Base-by-base conservation (phyloP, 2,329 filamentous ascomycete genomes). In the Westerdykella aurantiaca region DNA sequence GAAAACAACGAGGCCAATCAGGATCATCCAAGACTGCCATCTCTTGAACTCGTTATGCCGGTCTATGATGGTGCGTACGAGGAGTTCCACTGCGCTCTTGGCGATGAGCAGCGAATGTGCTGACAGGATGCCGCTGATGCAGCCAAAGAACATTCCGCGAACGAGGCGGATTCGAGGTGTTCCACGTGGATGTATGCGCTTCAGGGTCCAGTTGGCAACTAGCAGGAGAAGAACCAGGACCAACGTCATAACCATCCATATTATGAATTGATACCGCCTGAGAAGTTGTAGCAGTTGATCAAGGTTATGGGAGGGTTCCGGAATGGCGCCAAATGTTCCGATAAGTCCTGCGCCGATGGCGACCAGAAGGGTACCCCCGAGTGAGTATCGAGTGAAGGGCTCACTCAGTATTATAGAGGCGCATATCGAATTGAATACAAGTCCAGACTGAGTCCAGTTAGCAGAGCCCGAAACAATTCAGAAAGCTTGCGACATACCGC, bases 401-500 rank as follows among this genome's bases (percentile, higher is more conserved):
- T 98, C 91, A 60, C 86, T 84, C 38, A 98, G 79, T 59, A 97
- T 88, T 45, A 97, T 72, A 37, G 89, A 94, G 49, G 93, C 93
- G 76, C 94, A 95, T 68, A 97, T 88, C 45, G 91, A 95, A 74
- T 98, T 98, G 77, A 98, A 98, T 49, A 98, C 93, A 43, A 98
- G 78, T 37, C 93, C 93, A 3, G 91, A 95, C 64, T 79, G 55
- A 46, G 44, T 25, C 23, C 18, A 14, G 43, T 53, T 41, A 53
- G 51, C 17, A 38, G 21, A 37, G 29, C 22, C 18, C 16, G 9
- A 11, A n/a, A 6, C n/a, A 34, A 11, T n/a, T n/a, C 6, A 14
- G 39, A n/a, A 21, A 18, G 5, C 39, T 6, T 18, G 25, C 22
- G n/a, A 25, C 43, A 17, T 67, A 78, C 75, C 14, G 91, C 91